These are phyloP conservation scores for Geranium brycei DNA, from an alignment of 345 rosid genomes.

Conservation along the genomic window DNA sequence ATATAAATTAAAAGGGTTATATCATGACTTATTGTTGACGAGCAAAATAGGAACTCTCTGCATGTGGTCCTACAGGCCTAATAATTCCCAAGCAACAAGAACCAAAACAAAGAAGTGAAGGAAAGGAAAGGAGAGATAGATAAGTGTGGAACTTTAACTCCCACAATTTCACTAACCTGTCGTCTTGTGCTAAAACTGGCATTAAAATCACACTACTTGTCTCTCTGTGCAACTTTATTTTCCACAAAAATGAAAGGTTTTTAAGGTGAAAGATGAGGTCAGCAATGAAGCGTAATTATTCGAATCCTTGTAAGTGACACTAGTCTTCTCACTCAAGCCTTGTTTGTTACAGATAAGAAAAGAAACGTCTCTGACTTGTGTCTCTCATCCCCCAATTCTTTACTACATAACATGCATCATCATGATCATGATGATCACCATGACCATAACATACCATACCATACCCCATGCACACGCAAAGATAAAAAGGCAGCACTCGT, in stretches of 20 bases:
- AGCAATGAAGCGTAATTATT: neutral
- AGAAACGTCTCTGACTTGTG: conserved; percentile 7
- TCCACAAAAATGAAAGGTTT: neutral
- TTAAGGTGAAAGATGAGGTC: neutral
- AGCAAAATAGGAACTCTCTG: too few relatives aligned
- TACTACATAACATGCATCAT: neutral
- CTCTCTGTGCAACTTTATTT: too few relatives aligned
- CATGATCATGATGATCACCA: conserved; percentile 13
- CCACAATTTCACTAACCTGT: too few relatives aligned
- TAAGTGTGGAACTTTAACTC: too few relatives aligned
- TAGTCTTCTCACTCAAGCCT: conserved; percentile 27
- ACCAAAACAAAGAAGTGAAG: too few relatives aligned
- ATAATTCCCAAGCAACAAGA: too few relatives aligned
- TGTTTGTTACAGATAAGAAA: conserved; percentile 5
- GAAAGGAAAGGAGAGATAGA: too few relatives aligned
- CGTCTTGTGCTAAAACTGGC: too few relatives aligned
- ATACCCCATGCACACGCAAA: conserved; percentile 26
- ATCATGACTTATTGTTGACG: too few relatives aligned
- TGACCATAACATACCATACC: conserved; percentile 11
- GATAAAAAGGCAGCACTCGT: conserved; percentile 45
- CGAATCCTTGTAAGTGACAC: neutral
- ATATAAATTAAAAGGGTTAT: too few relatives aligned
- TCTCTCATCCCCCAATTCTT: conserved; percentile 5
- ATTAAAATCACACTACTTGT: too few relatives aligned
- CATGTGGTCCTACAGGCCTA: too few relatives aligned